Conservation (phyloP, 805 yeast genomes). For the Starmerella asiatica region DNA sequence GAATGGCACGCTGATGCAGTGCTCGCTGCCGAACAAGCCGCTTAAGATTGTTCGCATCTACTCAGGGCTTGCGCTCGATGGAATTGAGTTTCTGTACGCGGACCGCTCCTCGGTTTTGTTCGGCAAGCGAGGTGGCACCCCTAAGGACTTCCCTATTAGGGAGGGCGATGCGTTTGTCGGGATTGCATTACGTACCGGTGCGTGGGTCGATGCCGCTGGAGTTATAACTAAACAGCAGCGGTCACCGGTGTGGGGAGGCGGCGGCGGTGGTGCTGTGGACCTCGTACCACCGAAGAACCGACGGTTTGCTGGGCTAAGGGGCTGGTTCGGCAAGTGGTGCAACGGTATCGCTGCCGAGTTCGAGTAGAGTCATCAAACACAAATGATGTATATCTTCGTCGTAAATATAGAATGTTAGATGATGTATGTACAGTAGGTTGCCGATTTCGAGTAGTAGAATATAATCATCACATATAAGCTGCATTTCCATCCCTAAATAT, state of each 20-base stretch:
- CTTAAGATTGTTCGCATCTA: constrained; percentile 42
- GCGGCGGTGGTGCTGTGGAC: constrained; percentile 48
- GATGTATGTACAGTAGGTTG: too few species aligned
- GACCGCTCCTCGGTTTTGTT: constrained; percentile 23
- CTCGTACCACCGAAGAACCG: constrained; percentile 53
- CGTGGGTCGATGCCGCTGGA: constrained; percentile 82
- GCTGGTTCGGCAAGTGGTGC: constrained; percentile 56
- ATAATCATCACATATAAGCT: too few species aligned
- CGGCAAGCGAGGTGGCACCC: constrained; percentile 30
- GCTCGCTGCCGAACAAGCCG: constrained; percentile 14
- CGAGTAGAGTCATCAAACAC: background rate
- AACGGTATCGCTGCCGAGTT: constrained; percentile 62
- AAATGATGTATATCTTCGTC: too few species aligned
- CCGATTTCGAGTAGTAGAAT: too few species aligned
- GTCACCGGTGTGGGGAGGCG: constrained; percentile 48
- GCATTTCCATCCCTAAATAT: too few species aligned
- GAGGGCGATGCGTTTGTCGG: constrained; percentile 48
- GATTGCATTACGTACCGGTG: constrained; percentile 57
- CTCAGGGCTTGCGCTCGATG: constrained; percentile 72
- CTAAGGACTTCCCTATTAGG: constrained; percentile 39
- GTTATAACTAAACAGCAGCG: constrained; percentile 39
- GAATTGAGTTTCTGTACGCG: constrained; percentile 42
- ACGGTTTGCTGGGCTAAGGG: constrained; percentile 55
- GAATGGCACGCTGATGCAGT: constrained; percentile 14
- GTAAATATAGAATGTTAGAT: too few species aligned